Base-by-base conservation (phyloP, 2,329 filamentous ascomycete species). In the Orbilia javanica region DNA sequence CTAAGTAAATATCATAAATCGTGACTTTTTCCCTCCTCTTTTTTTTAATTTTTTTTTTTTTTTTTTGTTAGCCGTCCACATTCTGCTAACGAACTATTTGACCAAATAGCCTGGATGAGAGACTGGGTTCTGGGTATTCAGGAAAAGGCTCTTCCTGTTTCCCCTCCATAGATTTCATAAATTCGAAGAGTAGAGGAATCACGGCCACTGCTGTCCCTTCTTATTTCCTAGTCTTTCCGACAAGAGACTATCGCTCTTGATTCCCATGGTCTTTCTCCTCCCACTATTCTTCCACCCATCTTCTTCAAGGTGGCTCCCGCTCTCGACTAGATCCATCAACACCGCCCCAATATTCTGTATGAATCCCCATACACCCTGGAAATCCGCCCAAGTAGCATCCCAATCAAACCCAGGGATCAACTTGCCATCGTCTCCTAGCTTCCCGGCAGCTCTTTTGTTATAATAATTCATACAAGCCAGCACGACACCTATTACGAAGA, bases 321-420 rank as follows among this genome's bases (percentile, higher is more conserved):
- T 78, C 53, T 78, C 74, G 1, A 78, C 31, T 22, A 78, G 22
- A 66, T 71, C 74, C 62, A 78, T 68, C 22, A 78, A 18, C 10
- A 78, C 25, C 15, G 67, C 62, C 7, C 74, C 74, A 7, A 78
- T 52, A 50, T 67, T 67, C 46, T 70, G 60, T 11, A 78, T 27
- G 5, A 78, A 53, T 6, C 67, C 74, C 74, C 74, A 78, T 5
- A 67, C 62, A 5, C 74, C 67, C 39, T 72, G 62, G n/a, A 66
- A 65, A 63, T 78, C 74, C 4, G 42, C 62, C 52, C 22, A 22
- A 7, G 66, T 71, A 31, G 60, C 74, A 68, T 72, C 74, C 74
- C 74, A 78, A 71, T 78, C 74, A 25, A 78, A 78, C 4, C 67
- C 74, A 0, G 57, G 55, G n/a, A 68, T 10, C 11, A 72, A 10